Percentiles rank a stretch among this genome's conserved stretches.
Conservation (phyloP, 345 rosid genomes). For the Syzygium aromaticum region DNA sequence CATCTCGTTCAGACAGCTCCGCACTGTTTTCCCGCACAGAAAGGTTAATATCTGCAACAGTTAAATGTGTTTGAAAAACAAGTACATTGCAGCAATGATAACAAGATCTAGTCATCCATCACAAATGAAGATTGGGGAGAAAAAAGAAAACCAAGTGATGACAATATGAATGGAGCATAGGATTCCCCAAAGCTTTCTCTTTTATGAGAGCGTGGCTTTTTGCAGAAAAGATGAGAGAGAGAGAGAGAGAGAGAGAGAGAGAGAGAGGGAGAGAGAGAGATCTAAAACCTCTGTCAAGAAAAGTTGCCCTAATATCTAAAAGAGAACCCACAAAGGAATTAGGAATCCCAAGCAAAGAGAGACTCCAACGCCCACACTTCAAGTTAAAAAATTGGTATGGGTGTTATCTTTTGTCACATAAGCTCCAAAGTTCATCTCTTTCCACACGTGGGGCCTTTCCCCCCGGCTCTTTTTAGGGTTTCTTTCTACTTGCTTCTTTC, state of each 20-base stretch:
- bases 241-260: not conserved
- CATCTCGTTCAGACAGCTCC: not conserved
- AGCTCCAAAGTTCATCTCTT: not conserved
- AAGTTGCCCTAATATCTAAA: not conserved
- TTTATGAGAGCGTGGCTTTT: not conserved
- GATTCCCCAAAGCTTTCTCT: not conserved
- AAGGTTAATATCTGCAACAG: not conserved
- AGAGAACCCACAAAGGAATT: not conserved
- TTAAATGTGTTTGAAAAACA: not conserved
- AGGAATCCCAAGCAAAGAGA: not conserved
- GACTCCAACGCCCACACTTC: not conserved
- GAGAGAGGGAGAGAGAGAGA: not conserved
- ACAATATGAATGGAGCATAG: not conserved
- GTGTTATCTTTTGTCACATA: not conserved
- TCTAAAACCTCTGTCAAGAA: not conserved
- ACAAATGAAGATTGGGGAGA: not conserved
- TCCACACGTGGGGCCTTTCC: constrained; percentile 3
- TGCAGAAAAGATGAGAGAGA: not conserved
- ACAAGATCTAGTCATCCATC: not conserved
- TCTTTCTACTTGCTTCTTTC: not conserved
- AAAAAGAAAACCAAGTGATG: not conserved
- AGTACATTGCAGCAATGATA: not conserved
- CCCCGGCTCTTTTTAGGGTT: not conserved
- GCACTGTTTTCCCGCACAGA: not conserved
- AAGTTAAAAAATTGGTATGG: not conserved